Percentiles rank a stretch among this genome's conserved stretches.
These are phyloP conservation scores for Trichoderma sp. DNA, from an alignment of 2,329 filamentous ascomycete species.

Conservation along the genomic window DNA sequence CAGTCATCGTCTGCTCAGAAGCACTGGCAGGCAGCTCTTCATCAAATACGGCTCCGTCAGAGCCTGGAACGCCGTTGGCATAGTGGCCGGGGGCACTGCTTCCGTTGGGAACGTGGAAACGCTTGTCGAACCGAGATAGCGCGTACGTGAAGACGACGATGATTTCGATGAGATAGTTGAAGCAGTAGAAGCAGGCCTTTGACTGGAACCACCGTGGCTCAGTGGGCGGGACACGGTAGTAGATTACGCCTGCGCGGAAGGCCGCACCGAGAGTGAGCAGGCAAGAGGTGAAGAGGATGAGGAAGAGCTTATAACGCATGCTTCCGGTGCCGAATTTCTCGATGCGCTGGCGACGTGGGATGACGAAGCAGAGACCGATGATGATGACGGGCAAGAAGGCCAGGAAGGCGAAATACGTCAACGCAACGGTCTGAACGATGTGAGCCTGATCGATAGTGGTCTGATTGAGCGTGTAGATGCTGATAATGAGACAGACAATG, in stretches of 20 bases:
- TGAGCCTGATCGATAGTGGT: slow-evolving; percentile 57
- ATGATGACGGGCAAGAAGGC: slow-evolving; percentile 67
- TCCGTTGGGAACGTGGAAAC: slow-evolving; percentile 76
- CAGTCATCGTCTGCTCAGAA: slow-evolving; percentile 11
- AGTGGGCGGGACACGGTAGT: slow-evolving; percentile 51
- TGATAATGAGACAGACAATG: slow-evolving; percentile 66
- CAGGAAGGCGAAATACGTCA: slow-evolving; percentile 62
- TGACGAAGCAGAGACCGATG: slow-evolving; percentile 54
- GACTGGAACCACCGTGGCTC: slow-evolving; percentile 71
- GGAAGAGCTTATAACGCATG: slow-evolving; percentile 66
- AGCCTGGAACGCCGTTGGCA: slow-evolving; percentile 32
- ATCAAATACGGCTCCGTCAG: background rate
- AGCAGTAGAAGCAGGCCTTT: slow-evolving; percentile 76
- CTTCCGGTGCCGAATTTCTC: slow-evolving; percentile 63
- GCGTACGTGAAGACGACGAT: slow-evolving; percentile 70
- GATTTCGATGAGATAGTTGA: slow-evolving; percentile 77
- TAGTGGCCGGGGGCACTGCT: slow-evolving; percentile 62
- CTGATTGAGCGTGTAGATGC: slow-evolving; percentile 66
- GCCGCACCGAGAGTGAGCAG: slow-evolving; percentile 70
- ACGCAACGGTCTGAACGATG: slow-evolving; percentile 66
- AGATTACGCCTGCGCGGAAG: slow-evolving; percentile 67
- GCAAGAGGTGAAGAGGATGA: slow-evolving; percentile 62
- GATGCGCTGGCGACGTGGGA: slow-evolving; percentile 50
- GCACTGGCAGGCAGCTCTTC: slow-evolving; percentile 9
- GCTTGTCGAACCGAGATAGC: slow-evolving; percentile 69